Base-by-base conservation (phyloP, 2,329 filamentous ascomycete species). In the Penicillium sclerotigenum region DNA sequence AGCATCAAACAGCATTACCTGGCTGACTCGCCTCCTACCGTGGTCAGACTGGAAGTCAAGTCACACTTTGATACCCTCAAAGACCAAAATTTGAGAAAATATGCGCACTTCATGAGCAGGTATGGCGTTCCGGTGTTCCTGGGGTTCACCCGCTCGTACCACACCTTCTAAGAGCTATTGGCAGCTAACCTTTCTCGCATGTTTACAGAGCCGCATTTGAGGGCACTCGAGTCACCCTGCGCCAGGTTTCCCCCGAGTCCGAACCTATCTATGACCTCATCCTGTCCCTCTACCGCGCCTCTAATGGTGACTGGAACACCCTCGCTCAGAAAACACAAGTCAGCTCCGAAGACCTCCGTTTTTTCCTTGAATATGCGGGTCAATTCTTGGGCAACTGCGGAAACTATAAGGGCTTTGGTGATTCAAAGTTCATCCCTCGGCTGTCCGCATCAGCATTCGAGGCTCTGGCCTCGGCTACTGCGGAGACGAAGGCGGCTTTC, bases 41-140 rank as follows among this genome's bases (percentile, higher is more conserved):
- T 97, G 54, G 93, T 97, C 57, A 86, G 87, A 46, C 84, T 99
- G 47, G 87, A 91, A 73, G 94, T 97, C 73, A 91, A 91, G 77
- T 89, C 91, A 71, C 93, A 97, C 76, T 99, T 97, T 68, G 88
- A 93, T 53, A 85, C 75, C 7, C 68, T 80, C 42, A 74, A 74
- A 36, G 72, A 78, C 55, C 69, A 71, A 42, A 74, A 88, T 71
- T 85, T 96, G 78, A 91, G 93, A 79, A 87, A 89, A 70, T 97
- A 97, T 80, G 89, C 92, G 61, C 92, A 97, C 77, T 91, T 87
- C 71, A 90, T 96, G 71, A 90, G 87, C 83, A 85, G 83, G 88
- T 90, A 80, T 31, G 50, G 18, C 18, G 13, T 52, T 52, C 59
- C 41, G 14, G 18, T 20, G 14, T 51, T 52, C 59, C 43, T 50